These are phyloP conservation scores for Anisodus tanguticus DNA, from an alignment of 257 asterid genomes.

Conservation along the genomic window DNA sequence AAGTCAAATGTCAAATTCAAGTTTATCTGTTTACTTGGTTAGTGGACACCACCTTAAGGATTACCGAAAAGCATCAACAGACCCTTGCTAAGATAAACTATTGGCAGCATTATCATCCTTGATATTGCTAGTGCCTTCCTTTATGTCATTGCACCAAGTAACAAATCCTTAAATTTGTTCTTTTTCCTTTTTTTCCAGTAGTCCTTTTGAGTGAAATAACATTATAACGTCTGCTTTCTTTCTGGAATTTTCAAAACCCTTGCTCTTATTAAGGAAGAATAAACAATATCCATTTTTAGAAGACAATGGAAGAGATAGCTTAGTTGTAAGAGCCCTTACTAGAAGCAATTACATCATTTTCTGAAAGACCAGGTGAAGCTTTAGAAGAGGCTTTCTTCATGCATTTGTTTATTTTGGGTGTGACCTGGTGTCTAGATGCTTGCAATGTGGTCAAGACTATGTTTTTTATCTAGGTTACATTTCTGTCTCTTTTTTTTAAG, in stretches of 20 bases:
- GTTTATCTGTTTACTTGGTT: not conserved
- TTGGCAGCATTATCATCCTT: not conserved
- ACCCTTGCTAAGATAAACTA: conserved; percentile 11
- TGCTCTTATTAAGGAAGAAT: conserved; percentile 10
- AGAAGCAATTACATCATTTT: not conserved
- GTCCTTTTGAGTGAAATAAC: not conserved
- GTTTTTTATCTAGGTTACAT: not conserved
- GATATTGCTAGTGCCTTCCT: not conserved
- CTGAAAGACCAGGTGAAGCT: conserved; percentile 7
- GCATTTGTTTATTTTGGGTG: not conserved
- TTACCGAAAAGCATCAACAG: not conserved
- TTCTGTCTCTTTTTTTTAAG: not conserved
- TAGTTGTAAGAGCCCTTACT: not conserved
- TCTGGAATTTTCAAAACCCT: not conserved
- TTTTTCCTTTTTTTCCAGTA: not conserved
- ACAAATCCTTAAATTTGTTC: not conserved
- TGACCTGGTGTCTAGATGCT: not conserved
- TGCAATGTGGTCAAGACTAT: not conserved
- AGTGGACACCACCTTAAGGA: conserved; percentile 3
- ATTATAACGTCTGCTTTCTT: not conserved
- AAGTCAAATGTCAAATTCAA: conserved; percentile 12
- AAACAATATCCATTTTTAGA: not conserved
- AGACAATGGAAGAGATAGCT: not conserved
- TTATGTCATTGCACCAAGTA: not conserved
- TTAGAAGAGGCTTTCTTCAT: not conserved